phyloP scores from a whole-genome alignment of 768 basidiomycete species.

The Mycena olivaceomarginata region DNA sequence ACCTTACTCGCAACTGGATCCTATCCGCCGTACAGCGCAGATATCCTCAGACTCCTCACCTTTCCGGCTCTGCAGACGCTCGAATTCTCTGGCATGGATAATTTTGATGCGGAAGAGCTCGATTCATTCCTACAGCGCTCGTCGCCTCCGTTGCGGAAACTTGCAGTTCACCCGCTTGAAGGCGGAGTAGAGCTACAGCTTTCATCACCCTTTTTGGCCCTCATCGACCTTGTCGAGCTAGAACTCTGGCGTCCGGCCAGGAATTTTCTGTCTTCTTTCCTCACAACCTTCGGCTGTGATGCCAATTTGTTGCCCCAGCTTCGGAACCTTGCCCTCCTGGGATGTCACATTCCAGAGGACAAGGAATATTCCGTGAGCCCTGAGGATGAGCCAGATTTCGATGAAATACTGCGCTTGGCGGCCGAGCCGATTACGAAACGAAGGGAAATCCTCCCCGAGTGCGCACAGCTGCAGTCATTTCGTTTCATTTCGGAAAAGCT shows the following conservation, averaged over 20 bases:
- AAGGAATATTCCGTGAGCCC: not conserved
- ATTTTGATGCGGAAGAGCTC: not conserved
- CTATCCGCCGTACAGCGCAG: not conserved
- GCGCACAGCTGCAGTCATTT: constrained; percentile 17
- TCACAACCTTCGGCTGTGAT: not conserved
- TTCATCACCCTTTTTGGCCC: too few relatives aligned
- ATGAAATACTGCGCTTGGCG: not conserved
- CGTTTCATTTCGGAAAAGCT: not conserved
- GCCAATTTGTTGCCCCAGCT: constrained; percentile 3
- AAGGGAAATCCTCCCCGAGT: not conserved
- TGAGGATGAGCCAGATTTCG: not conserved
- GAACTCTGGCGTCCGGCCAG: constrained; percentile 2
- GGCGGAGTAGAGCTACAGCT: not conserved
- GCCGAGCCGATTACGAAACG: not conserved
- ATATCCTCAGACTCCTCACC: not conserved
- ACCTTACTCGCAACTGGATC: constrained; percentile 10
- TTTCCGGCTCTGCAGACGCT: not conserved
- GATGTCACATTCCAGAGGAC: not conserved
- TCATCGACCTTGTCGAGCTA: not conserved
- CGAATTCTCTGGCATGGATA: not conserved
- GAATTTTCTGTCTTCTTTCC: too few relatives aligned
- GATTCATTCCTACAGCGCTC: not conserved
- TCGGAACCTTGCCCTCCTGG: constrained; percentile 17
- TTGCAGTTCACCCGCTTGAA: not conserved
- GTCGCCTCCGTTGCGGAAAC: not conserved